These are phyloP conservation scores for Hanseniaspora guilliermondii DNA, from an alignment of 805 yeast genomes.

Conservation along the genomic window DNA sequence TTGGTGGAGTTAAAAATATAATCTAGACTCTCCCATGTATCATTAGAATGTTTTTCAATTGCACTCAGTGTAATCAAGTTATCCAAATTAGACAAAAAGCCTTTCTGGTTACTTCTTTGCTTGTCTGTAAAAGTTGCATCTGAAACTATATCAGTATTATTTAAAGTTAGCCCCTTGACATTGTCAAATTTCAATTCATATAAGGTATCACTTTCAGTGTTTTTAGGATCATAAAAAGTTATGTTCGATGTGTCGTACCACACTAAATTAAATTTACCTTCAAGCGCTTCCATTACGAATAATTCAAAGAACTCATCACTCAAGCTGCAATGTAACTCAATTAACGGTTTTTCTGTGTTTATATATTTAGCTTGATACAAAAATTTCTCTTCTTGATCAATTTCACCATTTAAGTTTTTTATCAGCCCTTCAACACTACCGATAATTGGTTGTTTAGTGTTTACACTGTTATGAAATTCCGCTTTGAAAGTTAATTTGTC, in stretches of 20 bases:
- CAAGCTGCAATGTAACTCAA: slow-evolving; percentile 4
- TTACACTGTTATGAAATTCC: background rate
- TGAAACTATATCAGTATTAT: slow-evolving; percentile 27
- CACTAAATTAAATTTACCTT: slow-evolving; percentile 10
- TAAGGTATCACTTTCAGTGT: slow-evolving; percentile 25
- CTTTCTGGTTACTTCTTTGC: slow-evolving; percentile 12
- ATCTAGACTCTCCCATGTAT: slow-evolving; percentile 27
- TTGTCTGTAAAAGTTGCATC: slow-evolving; percentile 16
- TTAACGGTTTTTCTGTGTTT: slow-evolving; percentile 18
- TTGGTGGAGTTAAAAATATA: slow-evolving; percentile 31
- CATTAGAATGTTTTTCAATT: slow-evolving; percentile 25
- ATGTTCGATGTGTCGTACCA: slow-evolving; percentile 11
- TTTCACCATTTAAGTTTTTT: slow-evolving; percentile 34
- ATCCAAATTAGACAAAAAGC: slow-evolving; percentile 41
- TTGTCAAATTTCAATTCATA: slow-evolving; percentile 18
- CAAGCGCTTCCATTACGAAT: slow-evolving; percentile 10
- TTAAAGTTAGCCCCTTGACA: slow-evolving; percentile 26
- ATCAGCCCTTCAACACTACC: slow-evolving; percentile 47
- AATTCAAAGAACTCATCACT: slow-evolving; percentile 9
- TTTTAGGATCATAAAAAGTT: background rate
- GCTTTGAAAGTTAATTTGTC: slow-evolving; percentile 24
- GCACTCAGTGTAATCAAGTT: slow-evolving; percentile 22
- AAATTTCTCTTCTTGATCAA: slow-evolving; percentile 41
- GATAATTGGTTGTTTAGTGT: slow-evolving; percentile 9
- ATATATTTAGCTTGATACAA: slow-evolving; percentile 48